phyloP scores from a whole-genome alignment of 208 protist genomes.

The Tritrichomonas foetus region DNA sequence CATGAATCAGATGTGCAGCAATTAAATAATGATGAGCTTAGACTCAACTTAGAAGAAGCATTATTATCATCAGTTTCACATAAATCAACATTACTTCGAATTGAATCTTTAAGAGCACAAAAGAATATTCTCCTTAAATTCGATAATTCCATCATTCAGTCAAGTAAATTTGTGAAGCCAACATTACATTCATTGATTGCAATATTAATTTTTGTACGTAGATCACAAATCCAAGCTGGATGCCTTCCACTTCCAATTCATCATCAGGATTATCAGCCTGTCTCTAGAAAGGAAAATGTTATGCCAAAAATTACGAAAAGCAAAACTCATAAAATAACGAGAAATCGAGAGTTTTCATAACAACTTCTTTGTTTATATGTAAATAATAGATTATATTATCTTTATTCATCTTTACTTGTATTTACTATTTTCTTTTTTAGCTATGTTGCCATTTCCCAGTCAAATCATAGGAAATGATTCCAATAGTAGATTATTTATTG shows the following conservation, averaged over 20 bases:
- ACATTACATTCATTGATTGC: not conserved
- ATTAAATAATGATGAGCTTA: not conserved
- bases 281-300: not conserved
- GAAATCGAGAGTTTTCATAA: too few relatives aligned
- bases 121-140: not conserved
- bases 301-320: too few relatives aligned
- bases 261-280: not conserved
- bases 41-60: not conserved
- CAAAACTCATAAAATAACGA: too few relatives aligned
- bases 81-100: not conserved
- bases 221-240: not conserved
- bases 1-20: not conserved
- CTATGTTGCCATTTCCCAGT: too few relatives aligned
- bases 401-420: too few relatives aligned
- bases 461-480: too few relatives aligned
- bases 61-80: conserved; percentile 19
- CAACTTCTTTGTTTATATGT: too few relatives aligned
- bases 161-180: not conserved
- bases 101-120: not conserved
- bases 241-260: not conserved
- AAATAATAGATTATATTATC: too few relatives aligned
- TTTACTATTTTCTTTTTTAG: too few relatives aligned
- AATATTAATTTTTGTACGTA: not conserved
- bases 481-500: too few relatives aligned
- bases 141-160: not conserved